Evolutionary conservation across 2,329 filamentous ascomycete species (phyloP), one percentile per base, ranked within the genome.

Genomic region (Metarhizium guizhouense): DNA sequence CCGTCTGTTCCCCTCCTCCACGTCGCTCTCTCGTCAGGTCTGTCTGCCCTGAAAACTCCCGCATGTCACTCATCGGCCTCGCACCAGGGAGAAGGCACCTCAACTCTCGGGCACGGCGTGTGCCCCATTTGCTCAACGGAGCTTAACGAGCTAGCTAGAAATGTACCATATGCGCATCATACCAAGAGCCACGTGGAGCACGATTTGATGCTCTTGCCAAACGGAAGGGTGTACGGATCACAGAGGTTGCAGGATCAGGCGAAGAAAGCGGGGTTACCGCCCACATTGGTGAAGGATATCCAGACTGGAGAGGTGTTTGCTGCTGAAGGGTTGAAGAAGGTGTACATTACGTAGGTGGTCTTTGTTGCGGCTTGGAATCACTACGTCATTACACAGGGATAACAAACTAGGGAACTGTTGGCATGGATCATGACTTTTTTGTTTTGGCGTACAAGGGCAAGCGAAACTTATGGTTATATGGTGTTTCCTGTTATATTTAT

Each of bases 71-170:
- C 87, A 1, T 74, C 77, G 25, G 75, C 81, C 4, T 79, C 81
- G 1, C 72, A 75, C 40, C 53, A 62, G 25, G 60, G 62, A 13
- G 57, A 64, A 30, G 56, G 58, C 29, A 59, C 62, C 18, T 66
- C 69, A 2, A 77, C 75, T 32, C 80, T 87, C 1, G 84, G 84
- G 2, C 86, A 88, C 7, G 86, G 84, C 51, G 84, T 97, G 47
- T 99, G 94, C 64, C 94, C 94, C 3, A 97, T 99, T 66, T 99
- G 94, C 76, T 94, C 88, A 51, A 94, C 88, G 0, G 94, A 99
- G 72, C 82, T 99, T 55, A 97, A 97, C 69, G 88, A 92, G 65
- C 81, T 99, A 38, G 93, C 94, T 2, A 80, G 86, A 53, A 86
- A 87, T 63, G 88, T 99, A 48, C 94, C 94, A 0, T 97, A 97